A percentile compares a stretch with the other conserved stretches of the same genome.
Evolutionary conservation across 805 yeast species (phyloP).

Genomic region (Myxozyma mucilagina): DNA sequence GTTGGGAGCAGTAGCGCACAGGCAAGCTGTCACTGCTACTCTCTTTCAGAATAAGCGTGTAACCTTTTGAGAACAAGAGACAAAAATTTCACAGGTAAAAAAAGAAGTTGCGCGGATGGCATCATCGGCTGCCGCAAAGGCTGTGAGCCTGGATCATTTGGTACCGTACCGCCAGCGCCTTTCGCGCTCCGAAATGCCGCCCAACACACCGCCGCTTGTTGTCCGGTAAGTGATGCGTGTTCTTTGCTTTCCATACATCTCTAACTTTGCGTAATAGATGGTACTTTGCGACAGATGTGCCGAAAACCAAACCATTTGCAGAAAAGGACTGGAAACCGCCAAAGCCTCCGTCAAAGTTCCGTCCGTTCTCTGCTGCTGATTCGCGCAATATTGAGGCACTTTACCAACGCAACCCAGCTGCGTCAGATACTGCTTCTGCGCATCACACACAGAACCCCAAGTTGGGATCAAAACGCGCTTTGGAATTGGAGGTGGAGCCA

Average conservation of each 20-base stretch:
- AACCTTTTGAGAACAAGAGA: neutral
- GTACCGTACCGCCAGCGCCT: constrained; percentile 28
- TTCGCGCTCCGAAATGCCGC: constrained; percentile 23
- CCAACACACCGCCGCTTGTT: constrained; percentile 28
- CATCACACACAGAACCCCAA: neutral
- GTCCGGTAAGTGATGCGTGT: constrained; percentile 15
- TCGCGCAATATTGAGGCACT: constrained; percentile 59
- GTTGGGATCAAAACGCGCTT: too few species aligned
- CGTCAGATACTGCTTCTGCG: neutral
- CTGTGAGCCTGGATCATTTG: constrained; percentile 18
- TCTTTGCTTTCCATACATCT: neutral
- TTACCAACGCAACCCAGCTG: constrained; percentile 39
- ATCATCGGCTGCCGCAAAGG: constrained; percentile 11
- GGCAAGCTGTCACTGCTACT: neutral
- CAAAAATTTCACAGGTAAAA: constrained; percentile 1
- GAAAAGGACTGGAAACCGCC: constrained; percentile 53
- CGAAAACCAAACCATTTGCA: constrained; percentile 24
- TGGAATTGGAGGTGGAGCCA: neutral
- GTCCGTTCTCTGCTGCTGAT: constrained; percentile 67
- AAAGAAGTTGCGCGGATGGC: constrained; percentile 6
- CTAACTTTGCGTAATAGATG: constrained; percentile 10
- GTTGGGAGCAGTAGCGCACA: too few species aligned
- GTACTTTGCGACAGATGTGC: constrained; percentile 31
- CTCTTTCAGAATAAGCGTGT: neutral
- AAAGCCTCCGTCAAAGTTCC: constrained; percentile 54